Evolutionary conservation across 192 early-diverging fungal species (phyloP).

Genomic region (Coemansia sp.): DNA sequence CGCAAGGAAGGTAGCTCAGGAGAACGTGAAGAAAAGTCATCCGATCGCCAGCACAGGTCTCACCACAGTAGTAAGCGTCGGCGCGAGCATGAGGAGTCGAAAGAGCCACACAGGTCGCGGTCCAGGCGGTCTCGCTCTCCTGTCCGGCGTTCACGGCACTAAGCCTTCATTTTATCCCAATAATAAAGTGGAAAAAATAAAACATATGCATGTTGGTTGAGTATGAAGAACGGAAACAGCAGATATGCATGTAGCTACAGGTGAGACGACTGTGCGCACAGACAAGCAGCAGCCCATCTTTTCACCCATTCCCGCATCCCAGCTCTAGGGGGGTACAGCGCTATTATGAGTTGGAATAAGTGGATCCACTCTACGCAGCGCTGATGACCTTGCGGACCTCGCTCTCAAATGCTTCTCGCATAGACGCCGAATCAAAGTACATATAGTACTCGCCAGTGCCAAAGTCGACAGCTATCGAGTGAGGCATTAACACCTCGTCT

Average conservation of each 20-base stretch:
- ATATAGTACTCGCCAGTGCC: constrained; percentile 42
- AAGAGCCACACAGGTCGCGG: background rate
- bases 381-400: constrained; percentile 23
- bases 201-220: constrained; percentile 1
- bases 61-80: background rate
- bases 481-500: constrained; percentile 44
- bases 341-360: background rate
- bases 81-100: background rate
- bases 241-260: background rate
- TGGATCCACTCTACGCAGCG: background rate
- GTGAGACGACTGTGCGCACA: background rate
- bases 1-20: background rate
- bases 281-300: background rate
- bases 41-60: background rate
- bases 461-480: constrained; percentile 41
- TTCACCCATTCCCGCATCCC: background rate
- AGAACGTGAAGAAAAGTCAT: background rate
- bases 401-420: constrained; percentile 33
- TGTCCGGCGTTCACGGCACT: background rate
- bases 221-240: background rate
- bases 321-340: background rate
- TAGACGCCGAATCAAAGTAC: constrained; percentile 35
- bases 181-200: background rate
- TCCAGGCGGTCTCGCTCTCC: background rate
- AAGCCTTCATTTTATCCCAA: background rate